Evolutionary conservation across 192 early-diverging fungal genomes (phyloP), one percentile per base, ranked within the genome.

Genomic region (Coemansia sp.): DNA sequence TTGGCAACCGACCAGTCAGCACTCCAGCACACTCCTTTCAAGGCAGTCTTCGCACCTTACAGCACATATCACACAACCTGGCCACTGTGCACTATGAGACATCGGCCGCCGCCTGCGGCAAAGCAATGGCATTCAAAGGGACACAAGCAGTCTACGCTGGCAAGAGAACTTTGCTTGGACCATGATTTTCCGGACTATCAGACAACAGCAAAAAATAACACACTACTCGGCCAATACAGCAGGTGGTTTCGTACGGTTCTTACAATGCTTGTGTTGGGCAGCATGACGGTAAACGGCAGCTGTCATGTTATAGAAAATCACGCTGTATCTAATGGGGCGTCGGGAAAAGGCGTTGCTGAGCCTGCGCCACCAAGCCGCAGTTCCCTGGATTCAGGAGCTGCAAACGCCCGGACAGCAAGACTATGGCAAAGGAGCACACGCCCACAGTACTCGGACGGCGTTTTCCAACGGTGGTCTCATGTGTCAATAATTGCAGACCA

Each of bases 401-500:
- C 59, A 56, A 52, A 49, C 26, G 60, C 41, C 32, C 39, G 19
- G 48, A 19, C 32, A 18, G 52, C 50, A 41, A 8, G 6, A 38
- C n/a, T 59, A 7, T 16, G 12, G 38, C 57, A 32, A 23, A 38
- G 64, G 37, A 65, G 64, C 50, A 40, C 64, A 15, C 49, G 38
- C 23, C 12, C 23, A 40, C 26, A 63, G 26, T 81, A 81, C 26
- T 16, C 61, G 16, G 41, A 57, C 54, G 70, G 63, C 39, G 67
- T 61, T 9, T 53, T 61, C 7, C 26, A 44, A 50, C 79, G 79
- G 67, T 81, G 74, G 70, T 59, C 61, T 10, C 74, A 76, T 23
- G 63, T 74, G 3, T 81, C 79, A 23, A 65, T 65, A 4, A 73
- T 81, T 8, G 73, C 79, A 32, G 79, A 81, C 70, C 64, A 73